Base-by-base conservation (phyloP, 164 flowering plant species). In the Berberis vulgaris region DNA sequence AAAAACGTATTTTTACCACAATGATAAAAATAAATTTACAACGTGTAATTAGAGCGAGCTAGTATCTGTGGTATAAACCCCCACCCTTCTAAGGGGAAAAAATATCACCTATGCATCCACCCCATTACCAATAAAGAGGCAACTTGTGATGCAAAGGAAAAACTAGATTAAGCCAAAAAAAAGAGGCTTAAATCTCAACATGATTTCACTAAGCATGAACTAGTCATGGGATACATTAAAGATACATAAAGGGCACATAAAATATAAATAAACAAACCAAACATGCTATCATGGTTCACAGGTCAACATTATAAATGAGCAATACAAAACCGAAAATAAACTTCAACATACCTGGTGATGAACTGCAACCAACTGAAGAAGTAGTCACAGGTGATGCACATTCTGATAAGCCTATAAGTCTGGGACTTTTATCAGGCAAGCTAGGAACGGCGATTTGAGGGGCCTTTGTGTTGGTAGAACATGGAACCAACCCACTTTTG, bases 331-430 rank as follows among this genome's bases (percentile, higher is more conserved):
- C 8, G 54, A 1, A 40, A 47, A 38, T 54, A 13, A 4, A 44
- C 26, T 26, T 26, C 4, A 57, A 53, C 45, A 7, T 69, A 88
- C 95, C 89, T 78, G 86, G 83, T 10, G 94, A 86, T 43, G 94
- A 95, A 77, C 96, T 85, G 77, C 89, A 95, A 53, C 89, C 89
- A 74, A 85, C 83, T 40, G 97, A 91, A 45, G 89, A 82, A 13
- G 94, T 87, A 44, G 99, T 86, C 45, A 86, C 81, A 65, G 96
- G 98, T 39, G 99, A 94, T 39, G 82, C 79, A 81, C 90, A 85
- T 49, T 83, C 94, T 49, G 79, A 77, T 41, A 75, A 64, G 38
- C 73, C 80, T 12, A 63, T 41, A 13, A 80, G 63, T 64, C 76
- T 76, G 2, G 97, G 92, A 70, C 90, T 86, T 71, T 67, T 77